Evolutionary conservation across 495 filamentous ascomycete species (phyloP).

Genomic region (Aspergillus indologenus): DNA sequence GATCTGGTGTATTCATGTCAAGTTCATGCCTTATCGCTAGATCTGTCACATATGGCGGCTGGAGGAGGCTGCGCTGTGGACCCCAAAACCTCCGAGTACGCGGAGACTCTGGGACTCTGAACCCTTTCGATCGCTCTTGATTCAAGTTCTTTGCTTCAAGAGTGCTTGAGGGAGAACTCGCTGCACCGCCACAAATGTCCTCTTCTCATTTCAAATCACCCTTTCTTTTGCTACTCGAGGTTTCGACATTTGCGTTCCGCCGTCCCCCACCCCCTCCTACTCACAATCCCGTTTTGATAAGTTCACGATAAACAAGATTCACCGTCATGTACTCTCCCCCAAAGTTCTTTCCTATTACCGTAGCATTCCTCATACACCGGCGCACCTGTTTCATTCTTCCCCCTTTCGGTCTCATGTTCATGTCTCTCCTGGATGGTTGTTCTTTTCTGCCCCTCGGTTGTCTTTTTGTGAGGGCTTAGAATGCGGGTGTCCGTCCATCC

Average conservation of each 20-base stretch:
- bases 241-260: constrained; percentile 25
- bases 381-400: constrained; percentile 32
- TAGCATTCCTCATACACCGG: constrained; percentile 49
- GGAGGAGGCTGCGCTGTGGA: not conserved
- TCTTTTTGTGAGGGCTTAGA: constrained; percentile 7
- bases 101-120: not conserved
- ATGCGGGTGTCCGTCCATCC: not conserved
- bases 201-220: constrained; percentile 13
- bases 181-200: not conserved
- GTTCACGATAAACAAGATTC: constrained; percentile 56
- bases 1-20: constrained; percentile 13
- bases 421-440: constrained; percentile 5
- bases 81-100: not conserved
- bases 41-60: constrained; percentile 8
- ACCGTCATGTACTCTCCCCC: constrained; percentile 55
- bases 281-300: constrained; percentile 28
- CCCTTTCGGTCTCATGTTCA: constrained; percentile 28
- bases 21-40: constrained; percentile 16
- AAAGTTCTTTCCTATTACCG: constrained; percentile 18
- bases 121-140: not conserved
- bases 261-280: constrained; percentile 15
- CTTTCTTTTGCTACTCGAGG: constrained; percentile 8
- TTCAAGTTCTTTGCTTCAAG: not conserved
- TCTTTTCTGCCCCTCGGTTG: not conserved
- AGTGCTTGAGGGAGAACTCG: not conserved